phyloP scores from a whole-genome alignment of 176 grass and related monocot species.

The Oryza longistaminata region DNA sequence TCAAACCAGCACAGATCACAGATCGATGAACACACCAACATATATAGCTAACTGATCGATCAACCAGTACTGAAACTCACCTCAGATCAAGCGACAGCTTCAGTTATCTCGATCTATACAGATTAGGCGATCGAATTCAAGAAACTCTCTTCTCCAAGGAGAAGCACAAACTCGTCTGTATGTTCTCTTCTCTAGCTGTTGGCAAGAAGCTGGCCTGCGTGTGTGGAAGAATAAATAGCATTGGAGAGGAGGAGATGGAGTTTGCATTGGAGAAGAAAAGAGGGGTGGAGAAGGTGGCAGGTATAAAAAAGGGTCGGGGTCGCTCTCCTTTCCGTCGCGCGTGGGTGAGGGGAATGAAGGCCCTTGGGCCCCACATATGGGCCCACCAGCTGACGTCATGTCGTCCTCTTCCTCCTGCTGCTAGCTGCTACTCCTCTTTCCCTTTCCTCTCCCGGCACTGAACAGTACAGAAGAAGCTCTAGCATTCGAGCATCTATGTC shows the following conservation, averaged over 20 bases:
- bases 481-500: not conserved
- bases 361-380: slow-evolving; percentile 10
- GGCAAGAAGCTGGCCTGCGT: not conserved
- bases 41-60: slow-evolving; percentile 14
- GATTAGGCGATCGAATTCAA: not conserved
- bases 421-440: not conserved
- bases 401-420: slow-evolving; percentile 14
- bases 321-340: slow-evolving; percentile 54
- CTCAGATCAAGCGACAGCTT: slow-evolving; percentile 23
- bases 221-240: slow-evolving; percentile 38
- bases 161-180: not conserved
- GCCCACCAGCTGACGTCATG: slow-evolving; percentile 36
- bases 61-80: slow-evolving; percentile 40
- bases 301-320: slow-evolving; percentile 53
- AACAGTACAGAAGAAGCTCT: slow-evolving; percentile 34
- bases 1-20: slow-evolving; percentile 5
- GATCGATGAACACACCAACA: not conserved
- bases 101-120: not conserved
- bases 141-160: slow-evolving; percentile 25
- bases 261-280: slow-evolving; percentile 25
- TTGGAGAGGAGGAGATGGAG: not conserved
- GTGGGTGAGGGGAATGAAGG: slow-evolving; percentile 61
- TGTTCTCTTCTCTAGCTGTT: too few species aligned
- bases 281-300: slow-evolving; percentile 42
- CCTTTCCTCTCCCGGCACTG: slow-evolving; percentile 26